phyloP scores from a whole-genome alignment of 148 eudicot species.

The Drosera capensis region DNA sequence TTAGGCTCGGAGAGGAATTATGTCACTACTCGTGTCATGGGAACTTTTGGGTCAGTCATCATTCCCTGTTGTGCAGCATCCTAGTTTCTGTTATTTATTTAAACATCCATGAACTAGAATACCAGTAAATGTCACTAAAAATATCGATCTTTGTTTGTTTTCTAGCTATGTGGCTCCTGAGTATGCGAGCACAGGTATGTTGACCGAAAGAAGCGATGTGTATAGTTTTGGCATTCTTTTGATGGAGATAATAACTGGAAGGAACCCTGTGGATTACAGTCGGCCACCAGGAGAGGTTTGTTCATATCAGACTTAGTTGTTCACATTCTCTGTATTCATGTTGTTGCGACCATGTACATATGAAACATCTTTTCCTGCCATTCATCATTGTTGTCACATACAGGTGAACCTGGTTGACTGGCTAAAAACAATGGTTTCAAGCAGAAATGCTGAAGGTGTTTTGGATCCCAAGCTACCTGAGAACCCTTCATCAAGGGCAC shows the following conservation, averaged over 20 bases:
- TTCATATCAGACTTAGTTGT: neutral
- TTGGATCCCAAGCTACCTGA: conserved; percentile 57
- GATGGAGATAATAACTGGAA: conserved; percentile 63
- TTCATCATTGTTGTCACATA: neutral
- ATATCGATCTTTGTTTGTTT: conserved; percentile 1
- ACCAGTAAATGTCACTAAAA: too few species aligned
- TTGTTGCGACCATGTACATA: neutral
- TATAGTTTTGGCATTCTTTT: conserved; percentile 65
- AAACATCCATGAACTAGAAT: neutral
- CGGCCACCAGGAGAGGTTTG: conserved; percentile 57
- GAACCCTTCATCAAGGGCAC: conserved; percentile 35
- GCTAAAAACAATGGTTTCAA: conserved; percentile 53
- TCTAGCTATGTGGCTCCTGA: conserved; percentile 69
- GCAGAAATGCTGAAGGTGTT: conserved; percentile 46
- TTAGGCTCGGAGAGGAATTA: conserved; percentile 47
- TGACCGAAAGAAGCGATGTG: conserved; percentile 65
- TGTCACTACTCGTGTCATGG: conserved; percentile 68
- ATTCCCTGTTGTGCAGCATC: neutral
- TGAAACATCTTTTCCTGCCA: neutral
- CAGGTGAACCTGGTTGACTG: conserved; percentile 72
- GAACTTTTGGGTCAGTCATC: conserved; percentile 50
- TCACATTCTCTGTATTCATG: neutral
- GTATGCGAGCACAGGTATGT: conserved; percentile 72
- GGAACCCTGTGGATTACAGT: conserved; percentile 54
- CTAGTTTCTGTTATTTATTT: neutral